Base-by-base conservation (phyloP, 441 rosid species). In the Theobroma grandiflorum region DNA sequence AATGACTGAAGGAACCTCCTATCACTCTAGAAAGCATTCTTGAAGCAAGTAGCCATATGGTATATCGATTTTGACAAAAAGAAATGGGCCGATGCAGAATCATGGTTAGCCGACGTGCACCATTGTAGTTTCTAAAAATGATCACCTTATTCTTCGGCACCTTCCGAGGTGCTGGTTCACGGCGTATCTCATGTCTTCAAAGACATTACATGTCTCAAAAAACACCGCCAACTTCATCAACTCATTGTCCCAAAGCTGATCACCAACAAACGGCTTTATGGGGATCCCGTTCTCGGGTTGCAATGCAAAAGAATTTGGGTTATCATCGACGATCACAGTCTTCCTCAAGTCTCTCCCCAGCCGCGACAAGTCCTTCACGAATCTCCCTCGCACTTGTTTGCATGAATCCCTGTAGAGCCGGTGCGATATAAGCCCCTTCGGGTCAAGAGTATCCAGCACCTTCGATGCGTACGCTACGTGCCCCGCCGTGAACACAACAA, bases 401-500 rank as follows among this genome's bases (percentile, higher is more conserved):
- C 98, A 94, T 0, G 95, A 91, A 73, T 91, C 94, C 63, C 98
- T 77, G 50, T 91, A 94, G 26, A 89, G 84, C 80, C 94, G 81
- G 69, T 90, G 91, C 0, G 91, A 84, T 47, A 94, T 89, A 82
- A 87, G 62, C 35, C 93, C 80, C 31, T 86, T 79, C 8, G 73
- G 82, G 76, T 94, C 98, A 12, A 94, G 31, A 72, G 58, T 78
- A 59, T 94, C 98, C 11, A 94, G 88, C 53, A 92, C 97, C 14
- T 90, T 87, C 87, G 97, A 88, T 1, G 99, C 98, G 78, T 95
- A 95, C 70, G 90, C 93, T 74, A 73, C 88, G 20, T 93, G 70
- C 11, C 98, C 99, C 43, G 99, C 98, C 8, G 99, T 94, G 89
- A 95, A 95, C 52, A 94, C 90, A 57, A 91, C 96, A 78, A 94